Evolutionary conservation across 129 eudicot species (phyloP), one percentile per base, ranked within the genome.

Genomic region (Escallonia herrerae): DNA sequence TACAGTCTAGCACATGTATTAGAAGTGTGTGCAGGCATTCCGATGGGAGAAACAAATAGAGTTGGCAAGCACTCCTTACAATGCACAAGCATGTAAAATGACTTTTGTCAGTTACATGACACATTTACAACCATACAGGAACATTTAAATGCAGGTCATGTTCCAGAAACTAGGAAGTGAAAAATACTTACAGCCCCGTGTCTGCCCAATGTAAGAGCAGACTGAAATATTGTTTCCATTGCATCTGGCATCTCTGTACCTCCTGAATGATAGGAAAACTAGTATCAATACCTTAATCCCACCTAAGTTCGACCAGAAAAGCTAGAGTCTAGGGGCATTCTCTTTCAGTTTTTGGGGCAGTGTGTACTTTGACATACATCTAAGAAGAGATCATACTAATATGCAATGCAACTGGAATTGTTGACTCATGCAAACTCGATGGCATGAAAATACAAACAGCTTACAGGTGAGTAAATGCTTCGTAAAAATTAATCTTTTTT

Each of bases 231-330:
- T 53, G 80, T 63, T 70, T 93, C 98, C 96, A 93, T 93, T 72
- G 98, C 96, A 83, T 93, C 96, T 11, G 98, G 98, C 91, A 93
- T 79, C 72, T 91, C 96, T 13, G 44, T 72, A 58, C 77, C 82
- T 77, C 96, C 96, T 93, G 76, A 41, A 77, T 13, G 37, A 56
- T 43, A 41, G 53, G 43, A 39, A 41, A 7, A 33, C 33, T 6
- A 41, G 41, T 39, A 59, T 69, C 56, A 69, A 48, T 44, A 44
- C 59, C 58, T 14, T 41, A 51, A 51, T 11, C 56, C 56, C 11
- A 6, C 13, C 12, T 51, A 11, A 8, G 33, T 22, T 22, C 33
- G 33, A 22, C 33, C 33, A 22, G 33, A 22, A 22, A 22, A 22
- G 33, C 33, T 22, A 22, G 33, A 22, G 33, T 22, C 33, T 22